Evolutionary conservation across 2,329 filamentous ascomycete genomes (phyloP), one percentile per base, ranked within the genome.

Genomic region (Diplodia intermedia): DNA sequence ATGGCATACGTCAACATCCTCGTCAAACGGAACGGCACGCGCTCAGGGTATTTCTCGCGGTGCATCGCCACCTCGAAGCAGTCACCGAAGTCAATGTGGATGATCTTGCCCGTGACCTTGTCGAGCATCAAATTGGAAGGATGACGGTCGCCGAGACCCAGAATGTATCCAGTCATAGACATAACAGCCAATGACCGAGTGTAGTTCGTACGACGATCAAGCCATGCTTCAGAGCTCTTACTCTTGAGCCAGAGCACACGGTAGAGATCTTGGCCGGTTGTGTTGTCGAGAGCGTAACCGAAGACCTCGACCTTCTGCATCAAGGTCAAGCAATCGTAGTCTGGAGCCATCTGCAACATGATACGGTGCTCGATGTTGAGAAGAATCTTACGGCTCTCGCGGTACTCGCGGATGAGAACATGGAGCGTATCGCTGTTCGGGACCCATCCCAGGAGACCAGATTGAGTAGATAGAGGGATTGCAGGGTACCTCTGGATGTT

Each of bases 271-370:
- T 99, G 97, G 2, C 95, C 96, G 0, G 95, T 99, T 0, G 95
- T 99, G 78, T 99, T 99, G 81, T 99, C 96, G 69, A 99, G 89
- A 4, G 95, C 96, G 78, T 99, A 99, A 38, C 95, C 94, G 77
- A 99, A 99, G 12, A 99, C 95, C 79, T 99, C 96, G 0, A 99
- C 96, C 82, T 99, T 99, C 40, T 99, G 96, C 95, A 99, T 98
- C 43, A 99, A 87, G 0, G 96, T 98, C 56, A 99, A 88, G 75
- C 97, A 97, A 77, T 99, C 95, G 76, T 98, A 99, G 78, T 99
- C 95, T 0, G 95, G 96, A 29, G 95, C 95, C 95, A 99, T 99
- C 79, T 99, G 96, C 68, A 99, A 84, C 95, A 99, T 99, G 78
- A 99, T 99, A 53, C 96, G 91, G 78, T 99, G 95, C 82, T 99